Evolutionary conservation across 108 stramenopile species (phyloP), one percentile per base, ranked within the genome.

Genomic region (Stephanodiscus minutulus): DNA sequence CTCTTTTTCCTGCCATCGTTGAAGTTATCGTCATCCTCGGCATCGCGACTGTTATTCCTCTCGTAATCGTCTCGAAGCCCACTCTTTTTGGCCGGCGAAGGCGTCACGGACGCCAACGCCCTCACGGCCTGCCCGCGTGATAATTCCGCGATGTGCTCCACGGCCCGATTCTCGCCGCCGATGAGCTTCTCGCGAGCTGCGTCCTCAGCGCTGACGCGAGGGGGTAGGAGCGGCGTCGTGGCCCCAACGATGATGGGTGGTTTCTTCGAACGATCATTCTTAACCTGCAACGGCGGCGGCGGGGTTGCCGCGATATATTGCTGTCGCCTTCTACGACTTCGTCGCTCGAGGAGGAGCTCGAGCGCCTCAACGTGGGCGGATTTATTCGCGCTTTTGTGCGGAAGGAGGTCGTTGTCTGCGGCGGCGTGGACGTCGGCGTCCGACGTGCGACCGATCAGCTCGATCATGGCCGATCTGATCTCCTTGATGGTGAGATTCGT

Each of bases 101-200:
- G 76, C 17, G 76, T 77, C 10, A 64, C 70, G 22, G 70, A 27
- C 27, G 12, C 18, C 43, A 77, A 62, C 3, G 87, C 87, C 39
- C 58, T 66, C 22, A 85, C 37, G n/a, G 88, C 85, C 54, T 89
- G 88, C 41, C 53, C 73, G 27, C 83, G 68, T 22, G 81, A 82
- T 0, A 89, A 62, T 44, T 91, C 88, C 1, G 88, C 90, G 49
- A 91, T 80, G 62, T 91, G 90, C 57, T 91, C 90, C 8, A 89
- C 85, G 9, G 82, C 85, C 5, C 87, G 73, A 53, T 73, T 79
- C 72, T 91, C 90, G 9, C 90, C 90, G 29, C 86, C 81, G 1
- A 36, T 62, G 2, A 70, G 76, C 64, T 89, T 88, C 54, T 91
- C 90, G 25, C 61, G 63, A 15, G 87, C 87, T 1, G 87, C 90